These are phyloP conservation scores for Pholiota conissans DNA, from an alignment of 768 basidiomycete species.

Conservation along the genomic window DNA sequence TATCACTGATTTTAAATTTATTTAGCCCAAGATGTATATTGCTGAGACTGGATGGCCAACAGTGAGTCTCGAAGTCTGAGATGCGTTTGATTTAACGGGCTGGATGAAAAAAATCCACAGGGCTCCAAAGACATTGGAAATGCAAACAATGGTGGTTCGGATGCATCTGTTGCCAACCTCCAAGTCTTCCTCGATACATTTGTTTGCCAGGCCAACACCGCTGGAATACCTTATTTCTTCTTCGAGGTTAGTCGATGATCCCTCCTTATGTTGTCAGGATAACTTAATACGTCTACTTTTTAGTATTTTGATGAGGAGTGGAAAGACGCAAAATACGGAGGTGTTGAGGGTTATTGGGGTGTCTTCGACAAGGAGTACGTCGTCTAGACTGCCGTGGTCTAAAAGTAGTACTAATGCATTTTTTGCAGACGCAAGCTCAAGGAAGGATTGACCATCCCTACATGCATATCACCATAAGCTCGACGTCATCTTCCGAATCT, in stretches of 20 bases:
- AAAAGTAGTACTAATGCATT: constrained; percentile 1
- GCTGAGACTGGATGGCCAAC: constrained; percentile 90
- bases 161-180: constrained; percentile 59
- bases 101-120: constrained; percentile 27
- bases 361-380: constrained; percentile 46
- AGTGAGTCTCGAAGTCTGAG: constrained; percentile 35
- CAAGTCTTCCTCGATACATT: constrained; percentile 84
- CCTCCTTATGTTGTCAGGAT: not conserved
- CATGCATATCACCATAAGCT: constrained; percentile 43
- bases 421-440: constrained; percentile 65
- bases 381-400: not conserved
- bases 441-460: constrained; percentile 56
- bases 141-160: constrained; percentile 65
- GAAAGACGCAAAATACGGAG: constrained; percentile 76
- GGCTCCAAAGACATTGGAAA: constrained; percentile 54
- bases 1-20: not conserved
- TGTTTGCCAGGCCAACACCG: constrained; percentile 83
- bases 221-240: constrained; percentile 83
- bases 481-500: not conserved
- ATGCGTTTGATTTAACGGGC: not conserved
- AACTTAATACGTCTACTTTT: not conserved
- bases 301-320: constrained; percentile 79
- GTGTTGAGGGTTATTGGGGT: constrained; percentile 69
- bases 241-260: constrained; percentile 57
- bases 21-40: constrained; percentile 75